Evolutionary conservation across 2,329 filamentous ascomycete species (phyloP), one percentile per base, ranked within the genome.

Genomic region (Coniochaeta hoffmannii): DNA sequence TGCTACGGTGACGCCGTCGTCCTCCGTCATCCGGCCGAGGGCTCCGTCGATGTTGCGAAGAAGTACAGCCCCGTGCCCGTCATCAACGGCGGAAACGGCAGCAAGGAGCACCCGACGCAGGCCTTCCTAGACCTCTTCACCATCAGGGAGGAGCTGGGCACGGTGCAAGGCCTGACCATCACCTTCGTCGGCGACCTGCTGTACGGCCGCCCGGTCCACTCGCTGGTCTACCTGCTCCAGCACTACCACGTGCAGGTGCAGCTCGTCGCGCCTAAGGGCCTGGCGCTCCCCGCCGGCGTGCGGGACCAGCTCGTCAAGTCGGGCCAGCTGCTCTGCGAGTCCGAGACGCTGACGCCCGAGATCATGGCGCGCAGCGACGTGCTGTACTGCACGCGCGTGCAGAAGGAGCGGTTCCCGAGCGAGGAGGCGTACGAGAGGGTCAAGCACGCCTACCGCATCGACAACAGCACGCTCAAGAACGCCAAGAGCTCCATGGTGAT

Each of bases 51-150:
- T 53, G 82, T 88, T 53, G 94, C 93, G 1, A 86, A 88, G 65
- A 93, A 92, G 69, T 96, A 87, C 76, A 91, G 90, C 44, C 85
- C 87, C 15, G 90, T 97, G 0, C 94, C 94, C 1, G 86, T 99
- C 66, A 93, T 99, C 79, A 99, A 99, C 69, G 94, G 91, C 61
- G 94, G 94, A 53, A 99, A 99, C 69, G 94, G 94, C 60, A 91
- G 88, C 73, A 86, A 90, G 65, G 94, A 99, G 76, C 94, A 99
- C 74, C 94, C 94, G 0, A 99, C 94, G 0, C 94, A 99, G 74
- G 94, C 94, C 0, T 94, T 99, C 81, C 79, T 99, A 22, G 94
- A 99, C 67, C 86, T 99, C 56, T 99, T 97, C 78, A 97, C 94
- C 55, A 99, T 99, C 67, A 90, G 94, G 63, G 94, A 99, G 73